Conservation (phyloP, 257 asterid genomes). For the Solanum dulcamara region DNA sequence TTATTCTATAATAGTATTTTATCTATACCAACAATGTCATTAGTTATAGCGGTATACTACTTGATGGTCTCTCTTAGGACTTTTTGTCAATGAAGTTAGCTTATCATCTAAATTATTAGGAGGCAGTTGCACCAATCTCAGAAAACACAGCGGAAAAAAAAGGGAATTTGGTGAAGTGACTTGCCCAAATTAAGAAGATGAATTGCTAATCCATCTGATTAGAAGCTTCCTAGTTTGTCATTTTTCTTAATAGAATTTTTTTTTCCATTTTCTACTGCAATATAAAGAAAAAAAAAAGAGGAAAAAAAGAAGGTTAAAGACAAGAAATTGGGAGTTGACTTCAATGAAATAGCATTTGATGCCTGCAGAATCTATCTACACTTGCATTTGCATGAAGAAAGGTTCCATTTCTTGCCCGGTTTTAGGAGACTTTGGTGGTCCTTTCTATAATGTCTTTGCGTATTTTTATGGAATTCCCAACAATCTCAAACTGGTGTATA, state of each 20-base stretch:
- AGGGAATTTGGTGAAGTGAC: neutral
- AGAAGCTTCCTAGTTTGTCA: neutral
- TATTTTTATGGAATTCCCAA: constrained; percentile 89
- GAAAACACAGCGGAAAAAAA: neutral
- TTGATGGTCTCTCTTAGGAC: neutral
- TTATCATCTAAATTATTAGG: neutral
- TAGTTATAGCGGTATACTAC: too few relatives aligned
- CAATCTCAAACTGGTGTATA: constrained; percentile 94
- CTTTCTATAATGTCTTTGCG: constrained; percentile 88
- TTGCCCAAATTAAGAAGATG: neutral
- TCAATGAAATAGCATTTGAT: neutral
- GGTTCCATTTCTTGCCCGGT: constrained; percentile 38
- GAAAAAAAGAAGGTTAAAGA: neutral
- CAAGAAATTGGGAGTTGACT: neutral
- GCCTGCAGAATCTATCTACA: neutral
- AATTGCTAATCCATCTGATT: neutral
- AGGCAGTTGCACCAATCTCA: constrained; percentile 1
- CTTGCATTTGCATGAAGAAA: neutral
- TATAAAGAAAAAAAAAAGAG: neutral
- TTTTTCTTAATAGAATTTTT: neutral
- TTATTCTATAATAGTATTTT: too few relatives aligned
- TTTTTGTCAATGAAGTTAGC: neutral
- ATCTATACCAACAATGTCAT: too few relatives aligned
- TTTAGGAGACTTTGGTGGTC: constrained; percentile 96
- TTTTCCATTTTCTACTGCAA: neutral